A percentile compares a stretch with the other conserved stretches of the same genome.
These are phyloP conservation scores for Waltergamsia citrina DNA, from an alignment of 2,329 filamentous ascomycete genomes.

Conservation along the genomic window DNA sequence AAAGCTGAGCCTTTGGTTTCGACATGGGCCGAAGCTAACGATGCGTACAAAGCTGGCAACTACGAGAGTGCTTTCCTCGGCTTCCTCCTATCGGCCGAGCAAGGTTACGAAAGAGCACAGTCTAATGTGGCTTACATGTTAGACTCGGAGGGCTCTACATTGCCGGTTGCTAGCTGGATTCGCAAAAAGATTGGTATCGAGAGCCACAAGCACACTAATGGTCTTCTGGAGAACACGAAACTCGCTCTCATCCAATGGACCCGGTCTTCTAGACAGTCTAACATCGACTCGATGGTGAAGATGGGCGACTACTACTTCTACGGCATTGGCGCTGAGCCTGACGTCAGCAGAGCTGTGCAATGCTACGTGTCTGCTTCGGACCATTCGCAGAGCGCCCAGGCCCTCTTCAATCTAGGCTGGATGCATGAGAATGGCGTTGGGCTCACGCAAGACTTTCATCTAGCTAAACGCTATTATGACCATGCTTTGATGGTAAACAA, in stretches of 20 bases:
- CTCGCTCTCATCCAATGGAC: conserved; percentile 91
- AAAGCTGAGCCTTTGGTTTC: conserved; percentile 65
- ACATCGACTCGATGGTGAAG: conserved; percentile 90
- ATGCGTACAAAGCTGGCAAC: conserved; percentile 71
- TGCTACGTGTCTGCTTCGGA: conserved; percentile 93
- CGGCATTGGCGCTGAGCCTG: conserved; percentile 63
- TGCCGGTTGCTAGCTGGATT: conserved; percentile 30
- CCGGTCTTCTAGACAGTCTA: conserved; percentile 82
- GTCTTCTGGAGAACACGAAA: conserved; percentile 39
- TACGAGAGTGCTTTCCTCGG: conserved; percentile 70
- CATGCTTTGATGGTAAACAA: conserved; percentile 82
- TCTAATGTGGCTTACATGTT: conserved; percentile 84
- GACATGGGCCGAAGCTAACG: conserved; percentile 74
- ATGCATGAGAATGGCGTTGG: conserved; percentile 98
- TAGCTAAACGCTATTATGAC: conserved; percentile 95
- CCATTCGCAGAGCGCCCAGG: conserved; percentile 84
- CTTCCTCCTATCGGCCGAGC: conserved; percentile 82
- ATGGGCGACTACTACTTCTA: conserved; percentile 96
- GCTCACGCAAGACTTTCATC: conserved; percentile 88
- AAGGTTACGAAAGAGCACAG: conserved; percentile 83
- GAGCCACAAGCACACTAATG: conserved; percentile 6
- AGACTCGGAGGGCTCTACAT: conserved; percentile 55
- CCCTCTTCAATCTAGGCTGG: conserved; percentile 95
- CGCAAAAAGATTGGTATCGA: conserved; percentile 24
- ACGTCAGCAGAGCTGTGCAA: conserved; percentile 78